phyloP scores from a whole-genome alignment of 345 rosid species.

The Ailanthus altissimus region DNA sequence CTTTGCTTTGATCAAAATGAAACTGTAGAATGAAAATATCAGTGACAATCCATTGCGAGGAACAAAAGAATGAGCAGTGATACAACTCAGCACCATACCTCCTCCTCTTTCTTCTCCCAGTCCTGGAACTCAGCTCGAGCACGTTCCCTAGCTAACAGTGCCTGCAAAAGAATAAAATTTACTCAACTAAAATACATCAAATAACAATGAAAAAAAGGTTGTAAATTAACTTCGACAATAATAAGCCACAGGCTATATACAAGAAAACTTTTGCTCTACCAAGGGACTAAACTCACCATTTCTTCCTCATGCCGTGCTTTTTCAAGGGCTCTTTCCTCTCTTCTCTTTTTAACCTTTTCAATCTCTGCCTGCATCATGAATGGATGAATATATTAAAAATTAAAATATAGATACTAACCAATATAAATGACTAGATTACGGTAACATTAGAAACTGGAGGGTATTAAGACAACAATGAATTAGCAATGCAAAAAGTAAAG shows the following conservation, averaged over 20 bases:
- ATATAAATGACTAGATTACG: neutral
- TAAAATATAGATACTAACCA: neutral
- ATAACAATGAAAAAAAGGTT: neutral
- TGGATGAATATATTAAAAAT: neutral
- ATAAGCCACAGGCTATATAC: slow-evolving; percentile 7
- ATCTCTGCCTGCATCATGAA: slow-evolving; percentile 68
- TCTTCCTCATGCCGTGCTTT: slow-evolving; percentile 95
- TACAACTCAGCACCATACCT: slow-evolving; percentile 43
- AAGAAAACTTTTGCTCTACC: slow-evolving; percentile 6
- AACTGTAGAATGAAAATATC: slow-evolving; percentile 54
- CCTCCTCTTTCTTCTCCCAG: slow-evolving; percentile 98
- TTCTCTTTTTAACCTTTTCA: slow-evolving; percentile 93
- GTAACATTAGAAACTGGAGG: neutral
- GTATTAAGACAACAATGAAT: neutral
- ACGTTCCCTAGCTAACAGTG: slow-evolving; percentile 89
- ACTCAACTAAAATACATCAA: slow-evolving; percentile 3
- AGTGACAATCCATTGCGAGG: slow-evolving; percentile 20
- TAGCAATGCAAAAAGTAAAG: neutral
- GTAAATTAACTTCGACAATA: neutral
- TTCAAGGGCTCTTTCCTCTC: slow-evolving; percentile 93
- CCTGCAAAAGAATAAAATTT: slow-evolving; percentile 45
- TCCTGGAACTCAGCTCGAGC: slow-evolving; percentile 97
- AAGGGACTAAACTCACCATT: slow-evolving; percentile 54
- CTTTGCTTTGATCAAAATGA: slow-evolving; percentile 97
- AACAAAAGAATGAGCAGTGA: neutral